Conservation (phyloP, 2,329 filamentous ascomycete species). For the Fusarium metavorans region DNA sequence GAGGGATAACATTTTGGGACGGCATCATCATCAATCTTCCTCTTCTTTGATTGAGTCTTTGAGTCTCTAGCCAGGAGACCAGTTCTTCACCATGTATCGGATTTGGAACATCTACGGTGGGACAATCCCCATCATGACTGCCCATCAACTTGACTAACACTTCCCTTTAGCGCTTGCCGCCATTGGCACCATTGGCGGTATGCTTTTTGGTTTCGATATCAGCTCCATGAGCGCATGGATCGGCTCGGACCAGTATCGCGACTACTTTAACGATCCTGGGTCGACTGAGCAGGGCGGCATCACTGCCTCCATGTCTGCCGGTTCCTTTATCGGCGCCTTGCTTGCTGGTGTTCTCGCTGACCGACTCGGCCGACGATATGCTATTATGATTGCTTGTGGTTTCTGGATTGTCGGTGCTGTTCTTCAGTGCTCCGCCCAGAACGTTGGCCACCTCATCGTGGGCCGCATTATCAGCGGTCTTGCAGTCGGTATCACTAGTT, state of each 20-base stretch:
- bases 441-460: constrained; percentile 65
- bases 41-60: background rate
- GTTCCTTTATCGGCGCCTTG: constrained; percentile 61
- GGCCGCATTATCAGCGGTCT: constrained; percentile 73
- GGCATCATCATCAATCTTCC: constrained; percentile 12
- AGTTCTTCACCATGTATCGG: constrained; percentile 46
- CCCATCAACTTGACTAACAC: constrained; percentile 16
- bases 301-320: constrained; percentile 62
- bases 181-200: constrained; percentile 57
- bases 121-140: background rate
- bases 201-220: constrained; percentile 68
- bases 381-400: constrained; percentile 58
- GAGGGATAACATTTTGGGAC: background rate
- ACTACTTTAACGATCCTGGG: constrained; percentile 63
- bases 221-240: constrained; percentile 70
- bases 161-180: constrained; percentile 49
- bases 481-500: constrained; percentile 74
- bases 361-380: constrained; percentile 57
- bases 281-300: constrained; percentile 62
- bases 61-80: background rate
- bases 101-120: constrained; percentile 55
- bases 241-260: constrained; percentile 62
- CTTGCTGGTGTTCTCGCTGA: constrained; percentile 61
- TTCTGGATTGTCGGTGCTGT: constrained; percentile 70
- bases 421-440: constrained; percentile 69